phyloP scores from a whole-genome alignment of 1,139 yeast genomes.

The Pichia sp. region DNA sequence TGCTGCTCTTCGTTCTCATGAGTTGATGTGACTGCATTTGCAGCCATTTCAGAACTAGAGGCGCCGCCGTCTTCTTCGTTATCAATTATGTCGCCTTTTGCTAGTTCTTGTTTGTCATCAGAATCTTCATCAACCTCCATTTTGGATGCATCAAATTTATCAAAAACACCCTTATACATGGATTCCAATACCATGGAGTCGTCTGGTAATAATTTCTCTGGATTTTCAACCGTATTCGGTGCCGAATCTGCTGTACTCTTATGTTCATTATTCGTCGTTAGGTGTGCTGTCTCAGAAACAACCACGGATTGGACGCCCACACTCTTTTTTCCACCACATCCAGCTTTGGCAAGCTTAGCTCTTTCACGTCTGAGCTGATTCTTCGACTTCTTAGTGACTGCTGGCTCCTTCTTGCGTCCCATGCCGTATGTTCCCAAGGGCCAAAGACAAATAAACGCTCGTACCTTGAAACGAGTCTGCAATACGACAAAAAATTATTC shows the following conservation, averaged over 20 bases:
- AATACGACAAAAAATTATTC: too few relatives aligned
- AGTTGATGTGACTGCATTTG: too few relatives aligned
- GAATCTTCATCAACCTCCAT: neutral
- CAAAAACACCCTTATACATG: slow-evolving; percentile 36
- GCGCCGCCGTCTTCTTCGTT: slow-evolving; percentile 13
- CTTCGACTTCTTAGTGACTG: slow-evolving; percentile 32
- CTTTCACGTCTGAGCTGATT: slow-evolving; percentile 59
- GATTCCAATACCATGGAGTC: slow-evolving; percentile 28
- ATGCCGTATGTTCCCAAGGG: too few relatives aligned
- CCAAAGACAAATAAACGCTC: too few relatives aligned
- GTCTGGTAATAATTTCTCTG: neutral
- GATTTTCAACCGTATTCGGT: neutral
- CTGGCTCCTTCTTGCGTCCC: too few relatives aligned
- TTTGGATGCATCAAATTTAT: slow-evolving; percentile 28
- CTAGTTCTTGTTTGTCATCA: slow-evolving; percentile 16
- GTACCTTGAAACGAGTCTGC: too few relatives aligned
- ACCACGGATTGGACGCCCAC: neutral
- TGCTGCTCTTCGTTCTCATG: too few relatives aligned
- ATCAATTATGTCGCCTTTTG: slow-evolving; percentile 24
- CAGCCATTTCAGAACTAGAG: neutral
- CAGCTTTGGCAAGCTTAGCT: slow-evolving; percentile 30
- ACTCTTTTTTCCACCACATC: slow-evolving; percentile 9
- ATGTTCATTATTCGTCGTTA: neutral
- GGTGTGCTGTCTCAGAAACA: neutral
- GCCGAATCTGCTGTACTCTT: neutral